Evolutionary conservation across 331 rosid species (phyloP).

Genomic region (Arachis monticola): DNA sequence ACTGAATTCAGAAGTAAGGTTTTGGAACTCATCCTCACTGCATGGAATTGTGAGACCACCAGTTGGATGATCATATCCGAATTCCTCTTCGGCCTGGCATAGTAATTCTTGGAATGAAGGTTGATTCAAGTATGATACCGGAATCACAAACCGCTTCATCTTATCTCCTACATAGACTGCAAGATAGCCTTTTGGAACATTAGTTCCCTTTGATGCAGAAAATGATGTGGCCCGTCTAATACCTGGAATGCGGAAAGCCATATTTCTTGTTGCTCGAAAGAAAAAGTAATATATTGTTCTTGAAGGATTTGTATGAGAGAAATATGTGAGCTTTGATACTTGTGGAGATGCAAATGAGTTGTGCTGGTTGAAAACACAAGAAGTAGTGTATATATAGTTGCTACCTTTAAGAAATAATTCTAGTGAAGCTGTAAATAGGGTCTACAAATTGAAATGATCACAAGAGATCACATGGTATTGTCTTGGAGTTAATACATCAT

Average conservation of each 20-base stretch:
- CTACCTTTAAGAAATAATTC: neutral
- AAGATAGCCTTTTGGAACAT: too few species aligned
- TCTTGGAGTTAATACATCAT: constrained; percentile 3
- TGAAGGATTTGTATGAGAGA: constrained; percentile 10
- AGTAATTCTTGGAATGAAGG: constrained; percentile 43
- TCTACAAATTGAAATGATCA: constrained; percentile 40
- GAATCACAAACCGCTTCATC: constrained; percentile 49
- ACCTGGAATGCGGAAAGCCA: too few species aligned
- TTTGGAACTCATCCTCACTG: constrained; percentile 34
- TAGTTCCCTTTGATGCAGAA: neutral
- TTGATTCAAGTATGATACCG: constrained; percentile 38
- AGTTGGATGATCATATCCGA: neutral
- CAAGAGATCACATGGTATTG: constrained; percentile 53
- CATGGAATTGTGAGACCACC: constrained; percentile 49
- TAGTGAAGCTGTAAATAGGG: neutral
- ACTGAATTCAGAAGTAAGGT: constrained; percentile 24
- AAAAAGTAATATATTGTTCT: neutral
- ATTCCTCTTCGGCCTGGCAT: neutral
- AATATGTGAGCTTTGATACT: constrained; percentile 10
- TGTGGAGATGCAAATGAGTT: constrained; percentile 26
- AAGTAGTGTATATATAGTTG: too few species aligned
- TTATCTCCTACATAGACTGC: constrained; percentile 47
- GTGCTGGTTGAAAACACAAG: neutral
- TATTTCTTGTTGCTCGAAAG: too few species aligned
- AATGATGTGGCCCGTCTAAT: neutral